Base-by-base conservation (phyloP, 139 green algal genomes). In the Pseudopediastrum boryanum region DNA sequence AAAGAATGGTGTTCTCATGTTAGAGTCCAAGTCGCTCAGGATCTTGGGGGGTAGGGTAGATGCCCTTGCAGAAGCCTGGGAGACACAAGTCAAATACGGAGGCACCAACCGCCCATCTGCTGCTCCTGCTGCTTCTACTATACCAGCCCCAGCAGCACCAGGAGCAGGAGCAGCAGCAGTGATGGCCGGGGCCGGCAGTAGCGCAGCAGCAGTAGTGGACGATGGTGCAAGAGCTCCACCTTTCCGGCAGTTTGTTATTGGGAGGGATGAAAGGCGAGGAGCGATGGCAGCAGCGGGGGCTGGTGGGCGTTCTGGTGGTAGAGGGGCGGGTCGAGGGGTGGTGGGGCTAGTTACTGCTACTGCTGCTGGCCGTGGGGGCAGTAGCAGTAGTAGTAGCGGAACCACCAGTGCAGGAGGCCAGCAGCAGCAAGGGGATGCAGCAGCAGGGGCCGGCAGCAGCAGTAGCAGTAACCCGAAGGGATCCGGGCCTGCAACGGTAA, bases 41-140 rank as follows among this genome's bases (percentile, higher is more conserved):
- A n/a, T 81, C 3, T 48, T 81, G 19, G 74, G 74, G 25, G 74
- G 74, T 23, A 62, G 74, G 50, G 74, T 81, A 46, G 61, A 81
- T 38, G 39, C 29, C 0, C 62, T 81, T 44, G 74, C 74, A 41
- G 73, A 80, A 31, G 58, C 73, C 4, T 80, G 41, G 41, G 73
- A 80, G 33, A 50, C 74, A 8, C 62, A 74, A 21, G 4, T 33
- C 42, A 65, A 35, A 46, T 74, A 58, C 27, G 74, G 61, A 0
- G 74, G 74, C 58, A 80, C 54, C 1, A 80, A 80, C 44, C 36
- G 74, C 7, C 46, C 74, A 3, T 46, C 46, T 16, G 9, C 61
- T 48, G 74, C 35, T 9, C 29, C 41, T 50, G 59, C 42, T 39
- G 59, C 73, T 51, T 48, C n/a, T 0, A 27, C 71, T 25, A 56